Conservation (phyloP, 768 basidiomycete genomes). For the Tricholoma sp. region DNA sequence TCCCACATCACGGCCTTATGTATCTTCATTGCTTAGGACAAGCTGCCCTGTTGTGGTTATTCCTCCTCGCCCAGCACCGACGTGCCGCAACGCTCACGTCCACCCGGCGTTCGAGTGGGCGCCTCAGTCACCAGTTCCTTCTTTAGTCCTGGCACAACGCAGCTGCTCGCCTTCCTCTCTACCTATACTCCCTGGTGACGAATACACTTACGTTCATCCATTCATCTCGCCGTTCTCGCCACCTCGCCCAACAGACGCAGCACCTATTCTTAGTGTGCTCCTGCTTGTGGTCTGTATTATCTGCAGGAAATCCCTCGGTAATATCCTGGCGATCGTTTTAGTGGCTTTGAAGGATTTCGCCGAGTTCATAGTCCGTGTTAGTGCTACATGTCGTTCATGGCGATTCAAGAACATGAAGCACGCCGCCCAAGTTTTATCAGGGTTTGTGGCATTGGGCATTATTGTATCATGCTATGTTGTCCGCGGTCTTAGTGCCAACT, state of each 20-base stretch:
- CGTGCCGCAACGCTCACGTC: background rate
- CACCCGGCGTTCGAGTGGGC: background rate
- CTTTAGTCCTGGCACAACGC: background rate
- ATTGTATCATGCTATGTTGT: too few species aligned
- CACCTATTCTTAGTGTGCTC: background rate
- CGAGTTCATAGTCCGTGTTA: background rate
- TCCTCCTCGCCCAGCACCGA: background rate
- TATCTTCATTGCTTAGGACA: background rate
- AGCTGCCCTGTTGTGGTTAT: background rate
- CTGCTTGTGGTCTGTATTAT: background rate
- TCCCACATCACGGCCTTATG: background rate
- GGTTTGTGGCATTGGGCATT: too few species aligned
- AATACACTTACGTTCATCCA: background rate
- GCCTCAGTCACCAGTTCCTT: background rate
- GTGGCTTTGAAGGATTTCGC: background rate
- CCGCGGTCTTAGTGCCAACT: too few species aligned
- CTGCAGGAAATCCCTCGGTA: background rate
- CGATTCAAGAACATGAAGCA: too few species aligned
- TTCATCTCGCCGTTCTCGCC: background rate
- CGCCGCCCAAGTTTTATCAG: too few species aligned
- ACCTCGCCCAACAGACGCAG: background rate
- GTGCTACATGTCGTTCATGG: too few species aligned
- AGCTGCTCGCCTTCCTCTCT: background rate
- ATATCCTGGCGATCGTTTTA: background rate
- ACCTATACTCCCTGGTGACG: background rate